Conservation (phyloP, 768 basidiomycete species). For the Naganishia kalamii region DNA sequence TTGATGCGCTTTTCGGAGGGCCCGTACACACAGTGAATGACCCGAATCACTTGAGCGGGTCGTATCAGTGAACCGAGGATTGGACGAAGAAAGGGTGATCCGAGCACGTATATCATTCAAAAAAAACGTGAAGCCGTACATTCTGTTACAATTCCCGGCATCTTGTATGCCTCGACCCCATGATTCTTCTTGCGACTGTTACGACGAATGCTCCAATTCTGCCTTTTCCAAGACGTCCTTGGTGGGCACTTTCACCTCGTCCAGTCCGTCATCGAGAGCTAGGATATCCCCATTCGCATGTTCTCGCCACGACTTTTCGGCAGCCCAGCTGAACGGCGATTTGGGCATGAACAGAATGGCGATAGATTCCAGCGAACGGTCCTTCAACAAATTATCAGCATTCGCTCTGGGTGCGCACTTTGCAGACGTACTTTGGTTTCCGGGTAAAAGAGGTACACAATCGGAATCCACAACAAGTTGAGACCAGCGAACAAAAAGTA, state of each 20-base stretch:
- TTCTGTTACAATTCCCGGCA: neutral
- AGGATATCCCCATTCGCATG: constrained; percentile 19
- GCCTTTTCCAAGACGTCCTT: neutral
- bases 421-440: constrained; percentile 24
- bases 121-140: neutral
- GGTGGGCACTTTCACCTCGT: neutral
- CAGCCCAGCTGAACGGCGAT: constrained; percentile 22
- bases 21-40: neutral
- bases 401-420: neutral
- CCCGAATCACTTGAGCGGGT: neutral
- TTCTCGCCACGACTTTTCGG: constrained; percentile 21
- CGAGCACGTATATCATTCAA: neutral
- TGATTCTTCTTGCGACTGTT: neutral
- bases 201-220: neutral
- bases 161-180: too few species aligned
- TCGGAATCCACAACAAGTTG: constrained; percentile 51
- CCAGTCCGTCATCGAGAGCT: neutral
- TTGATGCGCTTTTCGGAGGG: constrained; percentile 10
- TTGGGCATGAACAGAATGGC: constrained; percentile 23
- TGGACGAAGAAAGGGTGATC: neutral
- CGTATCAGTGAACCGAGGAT: neutral
- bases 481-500: constrained; percentile 53
- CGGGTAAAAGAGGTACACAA: constrained; percentile 48
- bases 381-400: constrained; percentile 11
- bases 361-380: constrained; percentile 25